Percentiles rank a stretch among this genome's conserved stretches.
Evolutionary conservation across 1,139 yeast species (phyloP).

Genomic region (Protomyces arabidopsidicola): DNA sequence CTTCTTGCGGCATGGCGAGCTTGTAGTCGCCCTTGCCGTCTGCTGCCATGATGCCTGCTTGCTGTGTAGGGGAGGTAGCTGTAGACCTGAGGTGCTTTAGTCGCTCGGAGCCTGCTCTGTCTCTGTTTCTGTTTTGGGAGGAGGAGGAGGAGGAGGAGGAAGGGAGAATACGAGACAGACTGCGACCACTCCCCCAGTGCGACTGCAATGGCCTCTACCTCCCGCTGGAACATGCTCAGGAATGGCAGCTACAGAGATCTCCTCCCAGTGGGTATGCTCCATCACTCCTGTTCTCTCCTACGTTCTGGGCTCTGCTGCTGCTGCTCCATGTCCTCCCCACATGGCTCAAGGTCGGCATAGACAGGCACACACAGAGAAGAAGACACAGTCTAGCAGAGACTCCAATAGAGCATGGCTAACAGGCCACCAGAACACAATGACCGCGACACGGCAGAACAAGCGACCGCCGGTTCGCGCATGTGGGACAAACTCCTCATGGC

Average conservation of each 20-base stretch:
- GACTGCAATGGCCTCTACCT: neutral
- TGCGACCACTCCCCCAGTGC: no score
- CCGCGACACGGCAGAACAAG: constrained; percentile 17
- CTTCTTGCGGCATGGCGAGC: constrained; percentile 9
- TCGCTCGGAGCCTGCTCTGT: no score
- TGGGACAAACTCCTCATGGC: constrained; percentile 21
- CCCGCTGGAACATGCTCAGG: constrained; percentile 2
- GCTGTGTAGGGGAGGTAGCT: no score
- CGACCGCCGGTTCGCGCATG: constrained; percentile 19
- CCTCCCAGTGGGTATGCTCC: neutral
- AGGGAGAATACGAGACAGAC: no score
- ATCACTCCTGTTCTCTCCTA: no score
- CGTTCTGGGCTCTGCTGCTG: neutral
- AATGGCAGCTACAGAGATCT: constrained; percentile 23
- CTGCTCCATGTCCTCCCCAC: neutral
- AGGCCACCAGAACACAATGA: neutral
- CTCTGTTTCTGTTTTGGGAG: no score
- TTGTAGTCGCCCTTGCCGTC: constrained; percentile 25
- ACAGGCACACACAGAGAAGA: no score
- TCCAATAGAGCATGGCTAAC: neutral
- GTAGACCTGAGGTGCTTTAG: no score
- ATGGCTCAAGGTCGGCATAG: no score
- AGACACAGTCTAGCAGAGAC: no score
- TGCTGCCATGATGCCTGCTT: neutral
- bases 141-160: no score